phyloP scores from a whole-genome alignment of 2,329 filamentous ascomycete species.

The Microcyclospora pomicola region DNA sequence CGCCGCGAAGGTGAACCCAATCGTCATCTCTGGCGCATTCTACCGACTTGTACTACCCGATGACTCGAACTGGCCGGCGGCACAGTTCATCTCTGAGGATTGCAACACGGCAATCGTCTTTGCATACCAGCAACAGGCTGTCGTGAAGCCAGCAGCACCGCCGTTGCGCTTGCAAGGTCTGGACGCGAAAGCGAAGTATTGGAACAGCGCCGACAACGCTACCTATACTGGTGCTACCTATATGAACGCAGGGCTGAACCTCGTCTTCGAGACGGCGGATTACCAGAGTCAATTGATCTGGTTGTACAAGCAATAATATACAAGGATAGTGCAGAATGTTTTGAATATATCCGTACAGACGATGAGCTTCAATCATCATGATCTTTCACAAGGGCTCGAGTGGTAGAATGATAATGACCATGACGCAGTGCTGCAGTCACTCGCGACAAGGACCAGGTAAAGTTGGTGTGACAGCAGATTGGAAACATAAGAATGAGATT shows the following conservation, averaged over 20 bases:
- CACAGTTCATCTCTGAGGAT: slow-evolving; percentile 43
- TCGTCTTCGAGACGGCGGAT: slow-evolving; percentile 34
- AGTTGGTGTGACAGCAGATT: too few species aligned
- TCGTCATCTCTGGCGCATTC: slow-evolving; percentile 45
- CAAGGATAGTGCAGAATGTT: not conserved
- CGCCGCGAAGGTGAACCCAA: slow-evolving; percentile 44
- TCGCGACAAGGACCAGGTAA: too few species aligned
- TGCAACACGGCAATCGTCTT: slow-evolving; percentile 40
- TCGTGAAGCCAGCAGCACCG: slow-evolving; percentile 40
- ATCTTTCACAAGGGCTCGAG: too few species aligned
- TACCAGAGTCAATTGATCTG: slow-evolving; percentile 46
- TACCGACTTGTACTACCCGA: slow-evolving; percentile 46
- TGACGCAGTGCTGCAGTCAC: too few species aligned
- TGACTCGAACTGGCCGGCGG: slow-evolving; percentile 48
- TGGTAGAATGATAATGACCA: too few species aligned
- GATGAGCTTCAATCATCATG: not conserved
- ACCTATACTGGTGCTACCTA: slow-evolving; percentile 45
- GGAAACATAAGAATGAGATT: too few species aligned
- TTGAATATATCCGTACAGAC: not conserved
- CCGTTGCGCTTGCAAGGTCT: slow-evolving; percentile 43
- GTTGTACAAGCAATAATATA: slow-evolving; percentile 29
- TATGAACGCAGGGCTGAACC: slow-evolving; percentile 49
- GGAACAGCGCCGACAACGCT: slow-evolving; percentile 35
- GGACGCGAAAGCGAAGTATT: slow-evolving; percentile 40
- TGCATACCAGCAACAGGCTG: slow-evolving; percentile 44